Evolutionary conservation across 2,329 filamentous ascomycete genomes (phyloP), one percentile per base, ranked within the genome.

Genomic region (Aspergillus tubingensis): DNA sequence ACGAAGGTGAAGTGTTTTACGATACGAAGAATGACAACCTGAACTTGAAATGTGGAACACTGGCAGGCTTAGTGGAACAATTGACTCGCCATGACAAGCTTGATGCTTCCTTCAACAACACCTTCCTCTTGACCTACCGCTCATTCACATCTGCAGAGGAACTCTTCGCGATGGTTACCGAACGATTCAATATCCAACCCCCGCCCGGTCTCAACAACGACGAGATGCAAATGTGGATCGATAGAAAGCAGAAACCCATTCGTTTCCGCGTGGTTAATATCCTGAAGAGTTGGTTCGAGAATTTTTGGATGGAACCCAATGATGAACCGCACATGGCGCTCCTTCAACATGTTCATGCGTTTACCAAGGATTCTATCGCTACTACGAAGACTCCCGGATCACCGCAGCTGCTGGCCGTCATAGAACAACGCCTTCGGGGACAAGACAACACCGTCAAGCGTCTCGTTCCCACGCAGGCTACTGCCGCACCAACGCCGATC

Each of bases 191-290:
- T 65, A 91, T 96, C 54, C 94, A 98, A 71, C 94, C 95, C 19
- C 94, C 94, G 0, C 88, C 91, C 67, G 92, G 91, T 5, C 81
- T 99, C 54, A 86, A 81, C 8, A 84, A 86, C 57, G 79, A 85
- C 41, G 92, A 98, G 65, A 92, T 91, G 69, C 91, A 96, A 58
- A 82, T 86, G 30, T 99, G 95, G 95, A 87, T 91, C 38, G 92
- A 96, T 73, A 88, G 89, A 73, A 99, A 99, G 79, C 95, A 98
- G 75, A 97, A 96, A 73, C 90, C 92, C 5, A 97, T 98, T 62
- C 87, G 95, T 38, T 96, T 99, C 80, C 88, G 95, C 44, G 93
- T 99, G 2, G 92, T 99, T 65, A 99, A 98, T 72, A 98, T 97
- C 65, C 81, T 99, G 51, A 98, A 98, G 83, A 96, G 88, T 77